phyloP scores from a whole-genome alignment of 768 basidiomycete species.

The Xerocomellus amylosporus region DNA sequence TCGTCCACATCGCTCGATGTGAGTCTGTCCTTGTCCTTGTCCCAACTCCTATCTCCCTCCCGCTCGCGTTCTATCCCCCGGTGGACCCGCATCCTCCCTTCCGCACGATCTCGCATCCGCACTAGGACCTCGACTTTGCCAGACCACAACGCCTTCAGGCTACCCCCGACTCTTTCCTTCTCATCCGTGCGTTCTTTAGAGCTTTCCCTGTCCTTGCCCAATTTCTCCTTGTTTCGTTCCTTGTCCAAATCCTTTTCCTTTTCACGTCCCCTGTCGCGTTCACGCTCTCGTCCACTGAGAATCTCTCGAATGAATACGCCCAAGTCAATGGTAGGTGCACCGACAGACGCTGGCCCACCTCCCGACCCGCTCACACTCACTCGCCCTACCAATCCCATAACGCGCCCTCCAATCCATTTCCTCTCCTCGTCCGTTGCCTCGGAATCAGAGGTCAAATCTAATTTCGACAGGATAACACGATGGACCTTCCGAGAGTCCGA shows the following conservation, averaged over 20 bases:
- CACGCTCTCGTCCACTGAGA: slow-evolving; percentile 32
- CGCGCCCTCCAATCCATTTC: slow-evolving; percentile 31
- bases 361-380: slow-evolving; percentile 33
- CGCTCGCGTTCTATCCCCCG: slow-evolving; percentile 26
- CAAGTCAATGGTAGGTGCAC: slow-evolving; percentile 51
- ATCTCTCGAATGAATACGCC: slow-evolving; percentile 48
- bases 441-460: slow-evolving; percentile 41
- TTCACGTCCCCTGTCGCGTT: slow-evolving; percentile 31
- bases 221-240: slow-evolving; percentile 37
- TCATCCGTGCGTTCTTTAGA: slow-evolving; percentile 32
- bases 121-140: slow-evolving; percentile 29
- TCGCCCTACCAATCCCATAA: slow-evolving; percentile 40
- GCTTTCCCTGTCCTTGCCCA: slow-evolving; percentile 36
- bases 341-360: slow-evolving; percentile 40
- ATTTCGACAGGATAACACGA: slow-evolving; percentile 56
- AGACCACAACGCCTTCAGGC: slow-evolving; percentile 34
- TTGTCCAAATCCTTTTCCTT: slow-evolving; percentile 34
- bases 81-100: slow-evolving; percentile 17
- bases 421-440: slow-evolving; percentile 33
- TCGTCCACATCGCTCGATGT: slow-evolving; percentile 33
- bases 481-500: slow-evolving; percentile 61
- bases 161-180: slow-evolving; percentile 34
- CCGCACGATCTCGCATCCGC: slow-evolving; percentile 30
- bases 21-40: slow-evolving; percentile 28
- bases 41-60: slow-evolving; percentile 26